Conservation (phyloP, 352 stramenopile species). For the Phytophthora agathidicida region DNA sequence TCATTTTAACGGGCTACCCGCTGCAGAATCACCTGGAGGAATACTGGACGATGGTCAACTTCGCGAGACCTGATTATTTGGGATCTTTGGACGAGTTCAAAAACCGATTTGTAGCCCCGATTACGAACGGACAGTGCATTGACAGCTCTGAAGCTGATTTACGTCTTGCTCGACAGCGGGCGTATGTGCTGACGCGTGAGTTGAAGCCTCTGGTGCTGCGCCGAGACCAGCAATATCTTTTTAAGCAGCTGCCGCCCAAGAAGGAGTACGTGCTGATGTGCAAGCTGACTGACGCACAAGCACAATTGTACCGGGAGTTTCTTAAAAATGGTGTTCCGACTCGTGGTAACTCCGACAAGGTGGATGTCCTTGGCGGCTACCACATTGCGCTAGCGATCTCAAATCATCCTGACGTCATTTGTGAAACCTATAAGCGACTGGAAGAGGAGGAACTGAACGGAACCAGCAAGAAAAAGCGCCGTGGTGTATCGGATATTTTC, state of each 20-base stretch:
- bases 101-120: conserved; percentile 90
- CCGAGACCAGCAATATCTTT: conserved; percentile 86
- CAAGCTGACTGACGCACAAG: conserved; percentile 80
- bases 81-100: conserved; percentile 89
- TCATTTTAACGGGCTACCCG: conserved; percentile 95
- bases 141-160: conserved; percentile 80
- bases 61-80: conserved; percentile 82
- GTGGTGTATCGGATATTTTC: conserved; percentile 35
- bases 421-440: conserved; percentile 66
- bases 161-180: conserved; percentile 68
- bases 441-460: conserved; percentile 59
- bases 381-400: conserved; percentile 89
- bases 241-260: conserved; percentile 85
- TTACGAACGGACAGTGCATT: conserved; percentile 85
- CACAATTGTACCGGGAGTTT: conserved; percentile 77
- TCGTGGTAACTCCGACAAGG: conserved; percentile 47
- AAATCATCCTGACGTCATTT: conserved; percentile 88
- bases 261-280: conserved; percentile 90
- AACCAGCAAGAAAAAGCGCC: conserved; percentile 39
- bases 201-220: conserved; percentile 85
- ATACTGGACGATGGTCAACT: conserved; percentile 94
- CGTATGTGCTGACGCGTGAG: conserved; percentile 83
- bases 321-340: conserved; percentile 65
- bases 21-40: conserved; percentile 96
- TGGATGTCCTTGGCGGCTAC: conserved; percentile 85